Evolutionary conservation across 805 yeast genomes (phyloP).

Genomic region (Saccharomycopsis oosterbeekiorum): DNA sequence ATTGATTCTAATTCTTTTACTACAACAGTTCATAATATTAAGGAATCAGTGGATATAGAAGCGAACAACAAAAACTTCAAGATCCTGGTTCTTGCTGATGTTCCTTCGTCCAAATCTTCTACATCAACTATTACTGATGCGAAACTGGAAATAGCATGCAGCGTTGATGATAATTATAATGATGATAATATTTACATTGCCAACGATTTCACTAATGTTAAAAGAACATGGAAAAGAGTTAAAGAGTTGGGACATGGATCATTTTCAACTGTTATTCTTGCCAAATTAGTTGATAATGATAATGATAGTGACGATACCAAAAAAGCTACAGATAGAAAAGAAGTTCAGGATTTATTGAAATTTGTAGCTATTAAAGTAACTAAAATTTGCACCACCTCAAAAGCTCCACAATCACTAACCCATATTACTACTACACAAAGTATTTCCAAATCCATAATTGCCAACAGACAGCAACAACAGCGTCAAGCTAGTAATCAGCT

Average conservation of each 20-base stretch:
- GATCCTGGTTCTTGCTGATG: background rate
- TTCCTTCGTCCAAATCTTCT: background rate
- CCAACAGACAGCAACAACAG: background rate
- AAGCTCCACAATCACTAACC: too few relatives aligned
- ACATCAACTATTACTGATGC: background rate
- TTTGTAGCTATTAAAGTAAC: constrained; percentile 66
- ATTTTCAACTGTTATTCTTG: constrained; percentile 55
- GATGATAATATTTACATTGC: background rate
- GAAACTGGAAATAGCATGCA: background rate
- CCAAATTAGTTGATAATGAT: constrained; percentile 24
- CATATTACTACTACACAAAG: background rate
- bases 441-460: constrained; percentile 27
- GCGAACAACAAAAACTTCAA: too few relatives aligned
- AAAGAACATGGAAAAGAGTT: constrained; percentile 27
- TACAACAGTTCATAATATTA: too few relatives aligned
- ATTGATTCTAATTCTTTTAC: too few relatives aligned
- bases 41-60: too few relatives aligned
- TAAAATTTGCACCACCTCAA: constrained; percentile 25
- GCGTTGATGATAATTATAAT: background rate
- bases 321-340: background rate
- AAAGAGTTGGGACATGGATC: constrained; percentile 55
- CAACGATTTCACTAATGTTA: constrained; percentile 7
- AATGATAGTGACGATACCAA: background rate
- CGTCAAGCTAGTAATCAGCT: background rate
- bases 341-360: constrained; percentile 14